Percentiles rank a stretch among this genome's conserved stretches.
These are phyloP conservation scores for Eudorina sp. DNA, from an alignment of 139 green algal species.

Conservation along the genomic window DNA sequence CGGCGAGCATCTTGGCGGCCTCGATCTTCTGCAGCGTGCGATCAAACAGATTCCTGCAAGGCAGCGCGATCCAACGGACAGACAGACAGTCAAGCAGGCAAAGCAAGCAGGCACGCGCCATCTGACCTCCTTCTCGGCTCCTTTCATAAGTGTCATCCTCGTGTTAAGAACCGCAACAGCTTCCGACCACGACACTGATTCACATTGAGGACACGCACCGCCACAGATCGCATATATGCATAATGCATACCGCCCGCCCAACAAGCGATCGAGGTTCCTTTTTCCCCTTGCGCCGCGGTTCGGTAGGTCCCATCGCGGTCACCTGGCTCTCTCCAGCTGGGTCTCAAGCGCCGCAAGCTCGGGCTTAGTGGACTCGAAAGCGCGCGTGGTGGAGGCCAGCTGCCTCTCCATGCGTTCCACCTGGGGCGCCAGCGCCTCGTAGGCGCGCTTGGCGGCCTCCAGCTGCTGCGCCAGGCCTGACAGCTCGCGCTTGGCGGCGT, in stretches of 20 bases:
- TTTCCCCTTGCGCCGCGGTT: neutral
- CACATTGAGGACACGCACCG: no score
- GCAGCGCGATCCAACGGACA: neutral
- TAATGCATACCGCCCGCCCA: no score
- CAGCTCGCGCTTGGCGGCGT: constrained; percentile 39
- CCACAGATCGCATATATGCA: no score
- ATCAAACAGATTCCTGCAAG: constrained; percentile 34
- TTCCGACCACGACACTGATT: neutral
- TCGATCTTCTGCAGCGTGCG: constrained; percentile 43
- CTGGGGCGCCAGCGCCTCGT: constrained; percentile 45
- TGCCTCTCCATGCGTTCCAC: constrained; percentile 42
- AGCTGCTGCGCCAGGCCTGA: neutral
- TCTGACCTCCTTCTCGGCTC: neutral
- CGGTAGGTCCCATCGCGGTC: neutral
- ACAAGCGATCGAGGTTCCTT: no score
- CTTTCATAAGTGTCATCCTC: neutral
- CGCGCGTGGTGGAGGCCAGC: constrained; percentile 17
- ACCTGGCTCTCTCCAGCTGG: constrained; percentile 42
- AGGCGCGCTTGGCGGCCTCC: constrained; percentile 5
- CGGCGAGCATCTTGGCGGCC: constrained; percentile 12
- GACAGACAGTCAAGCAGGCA: neutral
- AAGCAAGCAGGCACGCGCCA: no score
- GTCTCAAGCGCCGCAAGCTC: constrained; percentile 37
- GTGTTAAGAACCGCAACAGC: neutral
- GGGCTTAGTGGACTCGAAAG: constrained; percentile 34